Evolutionary conservation across 768 basidiomycete species (phyloP).

Genomic region (Leccinum pellstonianum): DNA sequence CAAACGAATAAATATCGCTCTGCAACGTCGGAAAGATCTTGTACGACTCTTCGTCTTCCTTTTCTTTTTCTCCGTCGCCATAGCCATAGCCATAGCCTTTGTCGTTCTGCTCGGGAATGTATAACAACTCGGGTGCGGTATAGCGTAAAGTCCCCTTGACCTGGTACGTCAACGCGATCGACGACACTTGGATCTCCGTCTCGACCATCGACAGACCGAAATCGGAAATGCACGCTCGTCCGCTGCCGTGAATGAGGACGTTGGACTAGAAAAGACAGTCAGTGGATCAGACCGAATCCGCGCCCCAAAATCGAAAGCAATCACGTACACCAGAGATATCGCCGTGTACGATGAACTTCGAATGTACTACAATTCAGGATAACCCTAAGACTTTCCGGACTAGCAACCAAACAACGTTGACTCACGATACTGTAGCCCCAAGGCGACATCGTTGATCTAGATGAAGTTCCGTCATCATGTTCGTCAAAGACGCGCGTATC

Average conservation of each 20-base stretch:
- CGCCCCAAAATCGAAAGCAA: not conserved
- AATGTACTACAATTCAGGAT: slow-evolving; percentile 19
- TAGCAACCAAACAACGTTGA: not conserved
- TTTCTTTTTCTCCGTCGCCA: not conserved
- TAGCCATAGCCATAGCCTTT: not conserved
- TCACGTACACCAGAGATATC: slow-evolving; percentile 31
- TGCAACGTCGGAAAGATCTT: slow-evolving; percentile 17
- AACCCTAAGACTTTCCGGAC: not conserved
- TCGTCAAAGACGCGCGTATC: not conserved
- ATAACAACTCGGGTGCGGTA: slow-evolving; percentile 46
- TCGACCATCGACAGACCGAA: slow-evolving; percentile 46
- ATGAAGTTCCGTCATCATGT: not conserved
- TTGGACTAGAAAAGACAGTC: slow-evolving; percentile 35
- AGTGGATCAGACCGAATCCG: not conserved
- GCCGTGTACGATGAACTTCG: slow-evolving; percentile 21
- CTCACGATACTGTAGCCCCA: slow-evolving; percentile 29
- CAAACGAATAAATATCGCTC: slow-evolving; percentile 41
- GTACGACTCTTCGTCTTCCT: not conserved
- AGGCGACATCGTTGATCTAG: slow-evolving; percentile 28
- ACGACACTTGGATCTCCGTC: slow-evolving; percentile 34
- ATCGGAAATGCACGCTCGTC: slow-evolving; percentile 44
- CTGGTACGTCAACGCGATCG: slow-evolving; percentile 32
- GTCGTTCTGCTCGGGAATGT: not conserved
- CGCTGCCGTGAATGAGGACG: slow-evolving; percentile 42
- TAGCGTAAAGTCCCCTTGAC: slow-evolving; percentile 45